These are phyloP conservation scores for Sporothrix luriei DNA, from an alignment of 2,329 filamentous ascomycete genomes.

Conservation along the genomic window DNA sequence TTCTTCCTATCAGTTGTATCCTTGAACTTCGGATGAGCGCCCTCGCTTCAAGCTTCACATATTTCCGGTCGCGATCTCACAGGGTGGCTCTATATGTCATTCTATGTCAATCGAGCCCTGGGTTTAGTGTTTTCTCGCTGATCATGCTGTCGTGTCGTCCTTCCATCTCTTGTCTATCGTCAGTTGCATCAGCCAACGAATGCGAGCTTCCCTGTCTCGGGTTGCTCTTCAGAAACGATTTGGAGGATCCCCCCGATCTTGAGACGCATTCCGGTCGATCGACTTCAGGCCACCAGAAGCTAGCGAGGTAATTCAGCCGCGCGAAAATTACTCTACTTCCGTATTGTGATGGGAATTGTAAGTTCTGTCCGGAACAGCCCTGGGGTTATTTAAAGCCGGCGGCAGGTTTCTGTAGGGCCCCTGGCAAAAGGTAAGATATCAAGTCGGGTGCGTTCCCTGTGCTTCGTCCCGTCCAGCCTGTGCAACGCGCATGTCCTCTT, in stretches of 20 bases:
- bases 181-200: not conserved
- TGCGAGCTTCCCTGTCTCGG: conserved; percentile 18
- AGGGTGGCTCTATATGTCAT: not conserved
- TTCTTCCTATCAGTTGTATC: not conserved
- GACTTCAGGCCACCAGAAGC: not conserved
- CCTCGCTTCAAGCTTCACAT: not conserved
- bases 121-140: not conserved
- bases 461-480: not conserved
- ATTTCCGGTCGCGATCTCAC: not conserved
- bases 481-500: not conserved
- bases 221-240: conserved; percentile 16
- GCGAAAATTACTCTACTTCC: not conserved
- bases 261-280: conserved; percentile 30
- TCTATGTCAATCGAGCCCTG: not conserved
- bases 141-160: not conserved
- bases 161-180: not conserved
- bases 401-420: not conserved
- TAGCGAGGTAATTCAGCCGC: not conserved
- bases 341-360: not conserved
- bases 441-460: not conserved
- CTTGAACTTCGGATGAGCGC: not conserved
- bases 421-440: conserved; percentile 5
- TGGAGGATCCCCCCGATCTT: conserved; percentile 15
- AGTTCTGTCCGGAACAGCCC: not conserved
- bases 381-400: not conserved